Base-by-base conservation (phyloP, 2,329 filamentous ascomycete species). In the Ascochyta lentis region DNA sequence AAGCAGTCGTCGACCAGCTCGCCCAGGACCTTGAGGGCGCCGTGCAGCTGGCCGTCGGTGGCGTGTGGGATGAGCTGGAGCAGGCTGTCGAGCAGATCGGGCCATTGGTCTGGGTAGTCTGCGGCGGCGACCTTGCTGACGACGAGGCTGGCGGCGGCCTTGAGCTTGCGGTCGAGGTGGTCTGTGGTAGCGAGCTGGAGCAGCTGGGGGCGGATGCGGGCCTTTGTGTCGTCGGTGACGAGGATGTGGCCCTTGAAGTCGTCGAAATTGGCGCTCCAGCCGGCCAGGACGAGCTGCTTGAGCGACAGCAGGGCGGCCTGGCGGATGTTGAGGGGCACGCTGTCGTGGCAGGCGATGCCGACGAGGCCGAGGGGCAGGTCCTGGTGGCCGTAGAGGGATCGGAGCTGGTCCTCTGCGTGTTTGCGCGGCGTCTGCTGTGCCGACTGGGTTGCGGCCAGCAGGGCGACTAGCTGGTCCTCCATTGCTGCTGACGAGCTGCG, bases 91-190 rank as follows among this genome's bases (percentile, higher is more conserved):
- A 99, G 86, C 39, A 99, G 85, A 63, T 86, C 85, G n/a, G 93
- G 92, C 95, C 95, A 99, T 69, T 93, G 85, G 57, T 97, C 92
- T 49, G 95, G 95, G 72, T 96, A 98, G 79, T 99, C 95, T 69
- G 89, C 86, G 61, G 88, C 89, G 53, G 95, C 95, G 66, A 99
- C 96, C 79, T 96, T 98, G 80, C 92, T 94, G 59, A 97, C 91
- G 5, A 89, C 87, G 65, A 88, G 91, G 81, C 92, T 96, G 47
- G 94, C 91, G n/a, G 90, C 87, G 52, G 88, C 85, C 80, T 95
- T 95, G 72, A 97, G 88, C 78, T 91, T 96, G 66, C 92, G 86
- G 71, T 96, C 91, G 33, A 84, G 80, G 27, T 86, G 85, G 54
- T 90, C 88, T 38, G 83, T 89, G 44, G 93, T 83, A 22, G 90